Conservation (phyloP, 495 filamentous ascomycete genomes). For the Trichoderma reesei region DNA sequence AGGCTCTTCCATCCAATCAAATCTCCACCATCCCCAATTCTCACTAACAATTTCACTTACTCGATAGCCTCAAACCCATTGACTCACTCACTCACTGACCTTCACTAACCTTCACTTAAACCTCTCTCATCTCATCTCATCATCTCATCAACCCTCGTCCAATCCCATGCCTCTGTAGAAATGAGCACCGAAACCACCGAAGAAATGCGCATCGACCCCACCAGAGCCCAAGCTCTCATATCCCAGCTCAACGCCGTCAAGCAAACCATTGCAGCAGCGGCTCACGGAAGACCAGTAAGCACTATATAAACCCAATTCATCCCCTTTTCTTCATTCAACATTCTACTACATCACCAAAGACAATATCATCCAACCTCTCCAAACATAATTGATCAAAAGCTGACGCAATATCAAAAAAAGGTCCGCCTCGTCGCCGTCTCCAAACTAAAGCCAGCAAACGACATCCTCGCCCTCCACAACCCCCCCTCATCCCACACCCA, state of each 20-base stretch:
- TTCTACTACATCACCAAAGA: neutral
- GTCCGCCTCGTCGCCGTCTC: conserved; percentile 87
- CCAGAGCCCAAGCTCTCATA: conserved; percentile 38
- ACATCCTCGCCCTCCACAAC: conserved; percentile 74
- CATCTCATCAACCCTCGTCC: neutral
- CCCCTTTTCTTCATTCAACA: neutral
- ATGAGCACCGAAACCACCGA: conserved; percentile 23
- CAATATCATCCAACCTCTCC: neutral
- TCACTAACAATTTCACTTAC: neutral
- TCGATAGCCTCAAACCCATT: neutral
- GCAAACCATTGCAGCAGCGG: conserved; percentile 34
- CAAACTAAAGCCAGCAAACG: conserved; percentile 83
- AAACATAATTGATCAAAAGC: neutral
- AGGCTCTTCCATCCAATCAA: too few relatives aligned
- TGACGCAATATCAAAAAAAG: too few relatives aligned
- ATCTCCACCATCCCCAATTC: too few relatives aligned
- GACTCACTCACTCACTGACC: too few relatives aligned
- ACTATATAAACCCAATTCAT: neutral
- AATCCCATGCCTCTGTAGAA: neutral
- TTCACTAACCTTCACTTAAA: neutral
- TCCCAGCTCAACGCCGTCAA: conserved; percentile 37
- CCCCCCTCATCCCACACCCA: conserved; percentile 53
- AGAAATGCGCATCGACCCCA: conserved; percentile 44
- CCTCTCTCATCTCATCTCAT: neutral
- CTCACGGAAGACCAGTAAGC: conserved; percentile 37